These are phyloP conservation scores for Cercospora zeae-maydis DNA, from an alignment of 2,329 filamentous ascomycete genomes.

Conservation along the genomic window DNA sequence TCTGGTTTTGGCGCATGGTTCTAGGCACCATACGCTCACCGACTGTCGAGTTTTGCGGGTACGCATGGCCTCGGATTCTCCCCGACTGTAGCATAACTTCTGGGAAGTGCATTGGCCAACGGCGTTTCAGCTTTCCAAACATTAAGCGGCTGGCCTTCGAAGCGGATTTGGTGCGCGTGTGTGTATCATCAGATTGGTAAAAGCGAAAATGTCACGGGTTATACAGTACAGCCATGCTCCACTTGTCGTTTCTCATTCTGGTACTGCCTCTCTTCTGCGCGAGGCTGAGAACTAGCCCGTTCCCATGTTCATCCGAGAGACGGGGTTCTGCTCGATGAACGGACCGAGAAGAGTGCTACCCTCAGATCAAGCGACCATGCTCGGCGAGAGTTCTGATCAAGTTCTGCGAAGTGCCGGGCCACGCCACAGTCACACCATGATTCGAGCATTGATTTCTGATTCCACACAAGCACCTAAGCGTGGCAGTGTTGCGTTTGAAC, in stretches of 20 bases:
- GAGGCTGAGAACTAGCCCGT: not conserved
- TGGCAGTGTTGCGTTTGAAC: not conserved
- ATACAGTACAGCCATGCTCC: slow-evolving; percentile 2
- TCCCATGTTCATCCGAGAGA: not conserved
- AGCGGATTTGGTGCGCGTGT: not conserved
- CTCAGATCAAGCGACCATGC: too few species aligned
- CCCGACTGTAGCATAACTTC: slow-evolving; percentile 10
- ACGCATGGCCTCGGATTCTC: not conserved
- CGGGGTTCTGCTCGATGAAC: too few species aligned
- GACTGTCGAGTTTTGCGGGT: slow-evolving; percentile 1
- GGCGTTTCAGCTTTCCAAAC: slow-evolving; percentile 8
- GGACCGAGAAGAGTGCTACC: too few species aligned
- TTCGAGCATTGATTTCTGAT: not conserved
- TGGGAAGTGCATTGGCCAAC: not conserved
- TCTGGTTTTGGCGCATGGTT: not conserved
- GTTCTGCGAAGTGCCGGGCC: not conserved
- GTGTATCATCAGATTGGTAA: slow-evolving; percentile 13
- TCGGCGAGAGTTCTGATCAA: too few species aligned
- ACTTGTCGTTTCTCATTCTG: not conserved
- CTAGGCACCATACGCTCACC: slow-evolving; percentile 5
- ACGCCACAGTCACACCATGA: not conserved
- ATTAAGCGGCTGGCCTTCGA: slow-evolving; percentile 1
- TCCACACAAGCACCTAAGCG: not conserved
- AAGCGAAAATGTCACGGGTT: slow-evolving; percentile 4
- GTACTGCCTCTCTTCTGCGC: not conserved